phyloP scores from a whole-genome alignment of 768 basidiomycete genomes.

The Pluteus cervinus region DNA sequence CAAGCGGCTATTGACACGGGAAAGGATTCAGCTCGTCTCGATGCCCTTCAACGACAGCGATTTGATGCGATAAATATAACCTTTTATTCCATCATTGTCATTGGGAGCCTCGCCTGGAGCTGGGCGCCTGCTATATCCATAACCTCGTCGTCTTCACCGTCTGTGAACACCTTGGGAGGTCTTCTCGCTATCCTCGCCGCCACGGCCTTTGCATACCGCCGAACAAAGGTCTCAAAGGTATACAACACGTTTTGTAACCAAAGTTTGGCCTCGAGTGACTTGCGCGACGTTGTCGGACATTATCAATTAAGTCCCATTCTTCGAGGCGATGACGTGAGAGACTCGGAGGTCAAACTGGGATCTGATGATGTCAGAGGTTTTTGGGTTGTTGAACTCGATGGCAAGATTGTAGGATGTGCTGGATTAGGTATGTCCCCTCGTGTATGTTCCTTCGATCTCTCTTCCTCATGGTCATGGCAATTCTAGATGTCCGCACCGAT shows the following conservation, averaged over 20 bases:
- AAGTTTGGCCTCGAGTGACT: no score
- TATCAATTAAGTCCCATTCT: constrained; percentile 9
- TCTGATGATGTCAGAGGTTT: constrained; percentile 11
- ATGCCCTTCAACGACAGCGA: background rate
- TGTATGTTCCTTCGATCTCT: background rate
- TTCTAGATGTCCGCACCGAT: constrained; percentile 9
- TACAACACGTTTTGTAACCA: no score
- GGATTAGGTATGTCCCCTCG: constrained; percentile 12
- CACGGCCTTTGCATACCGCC: no score
- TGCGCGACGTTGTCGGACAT: no score
- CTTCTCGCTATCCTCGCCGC: no score
- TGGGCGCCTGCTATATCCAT: no score
- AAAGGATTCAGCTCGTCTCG: constrained; percentile 1
- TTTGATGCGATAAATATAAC: constrained; percentile 8
- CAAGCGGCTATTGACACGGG: constrained; percentile 6
- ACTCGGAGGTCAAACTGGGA: background rate
- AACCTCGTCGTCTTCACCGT: no score
- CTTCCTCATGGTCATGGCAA: background rate
- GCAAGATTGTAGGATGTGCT: constrained; percentile 15
- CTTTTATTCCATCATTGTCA: constrained; percentile 17
- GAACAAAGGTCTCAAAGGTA: no score
- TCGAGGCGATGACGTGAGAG: constrained; percentile 1
- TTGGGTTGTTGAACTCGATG: constrained; percentile 17
- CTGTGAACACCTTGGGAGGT: no score
- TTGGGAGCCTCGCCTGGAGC: no score